phyloP scores from a whole-genome alignment of 176 grass and related monocot genomes.

The Musa itinerans region DNA sequence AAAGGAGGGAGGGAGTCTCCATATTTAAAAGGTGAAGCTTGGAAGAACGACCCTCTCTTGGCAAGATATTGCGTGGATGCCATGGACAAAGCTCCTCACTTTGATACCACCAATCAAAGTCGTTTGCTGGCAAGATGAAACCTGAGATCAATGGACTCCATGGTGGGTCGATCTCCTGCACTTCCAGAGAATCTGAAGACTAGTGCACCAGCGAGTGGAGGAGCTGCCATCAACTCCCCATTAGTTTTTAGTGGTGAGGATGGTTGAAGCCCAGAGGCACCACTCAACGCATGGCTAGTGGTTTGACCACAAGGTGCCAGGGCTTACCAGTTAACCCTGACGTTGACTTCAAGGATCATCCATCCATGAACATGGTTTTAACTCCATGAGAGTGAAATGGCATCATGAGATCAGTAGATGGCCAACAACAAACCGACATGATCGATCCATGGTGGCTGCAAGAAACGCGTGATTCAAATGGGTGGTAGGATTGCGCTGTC shows the following conservation, averaged over 20 bases:
- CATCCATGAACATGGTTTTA: background rate
- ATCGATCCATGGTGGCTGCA: background rate
- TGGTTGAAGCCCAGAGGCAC: background rate
- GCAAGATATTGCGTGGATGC: background rate
- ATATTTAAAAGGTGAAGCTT: slow-evolving; percentile 16
- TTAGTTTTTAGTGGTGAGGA: background rate
- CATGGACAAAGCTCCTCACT: background rate
- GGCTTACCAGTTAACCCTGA: background rate
- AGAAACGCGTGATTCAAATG: too few species aligned
- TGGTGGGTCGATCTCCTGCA: background rate
- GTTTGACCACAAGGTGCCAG: background rate
- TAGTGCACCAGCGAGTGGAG: background rate
- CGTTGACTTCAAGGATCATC: background rate
- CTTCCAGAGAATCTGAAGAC: background rate
- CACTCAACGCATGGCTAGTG: background rate
- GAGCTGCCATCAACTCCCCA: background rate
- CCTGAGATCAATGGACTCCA: too few species aligned
- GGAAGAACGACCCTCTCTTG: background rate
- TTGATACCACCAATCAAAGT: background rate
- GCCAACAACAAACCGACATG: too few species aligned
- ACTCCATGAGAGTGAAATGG: background rate
- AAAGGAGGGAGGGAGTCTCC: background rate
- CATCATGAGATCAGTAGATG: too few species aligned
- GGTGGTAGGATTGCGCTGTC: too few species aligned
- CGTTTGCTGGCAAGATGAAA: background rate